Conservation (phyloP, 1,139 yeast species). For the Nadsonia commutata region DNA sequence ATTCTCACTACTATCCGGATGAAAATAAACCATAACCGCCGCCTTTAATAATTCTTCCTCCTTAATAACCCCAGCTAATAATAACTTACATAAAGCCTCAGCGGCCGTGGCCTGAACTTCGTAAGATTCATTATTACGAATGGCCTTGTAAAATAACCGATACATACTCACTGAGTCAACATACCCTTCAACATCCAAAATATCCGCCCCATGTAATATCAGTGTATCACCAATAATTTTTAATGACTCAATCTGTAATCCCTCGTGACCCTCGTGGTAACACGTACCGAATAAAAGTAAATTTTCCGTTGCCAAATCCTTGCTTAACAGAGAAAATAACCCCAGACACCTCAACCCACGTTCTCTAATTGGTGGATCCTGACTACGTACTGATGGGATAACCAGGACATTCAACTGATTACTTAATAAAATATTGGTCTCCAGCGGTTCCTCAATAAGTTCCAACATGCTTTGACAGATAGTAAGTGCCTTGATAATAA, state of each 20-base stretch:
- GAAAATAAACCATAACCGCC: conserved; percentile 58
- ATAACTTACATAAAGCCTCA: conserved; percentile 73
- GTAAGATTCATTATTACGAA: conserved; percentile 38
- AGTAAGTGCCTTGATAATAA: conserved; percentile 49
- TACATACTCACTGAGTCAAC: conserved; percentile 49
- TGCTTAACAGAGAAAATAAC: conserved; percentile 58
- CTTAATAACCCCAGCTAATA: conserved; percentile 59
- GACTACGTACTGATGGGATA: conserved; percentile 63
- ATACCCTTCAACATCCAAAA: conserved; percentile 49
- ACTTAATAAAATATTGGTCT: conserved; percentile 52
- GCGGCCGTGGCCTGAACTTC: conserved; percentile 70
- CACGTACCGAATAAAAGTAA: conserved; percentile 43
- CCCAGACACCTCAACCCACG: conserved; percentile 70
- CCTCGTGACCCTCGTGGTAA: conserved; percentile 46
- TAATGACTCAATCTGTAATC: conserved; percentile 45
- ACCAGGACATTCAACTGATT: conserved; percentile 64
- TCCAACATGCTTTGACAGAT: conserved; percentile 63
- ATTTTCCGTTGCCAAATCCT: conserved; percentile 42
- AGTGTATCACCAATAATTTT: conserved; percentile 66
- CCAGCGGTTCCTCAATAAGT: conserved; percentile 48
- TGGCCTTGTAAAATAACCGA: conserved; percentile 51
- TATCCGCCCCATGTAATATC: conserved; percentile 57
- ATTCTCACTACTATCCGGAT: conserved; percentile 48
- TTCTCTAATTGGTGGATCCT: conserved; percentile 44
- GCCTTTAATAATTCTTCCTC: conserved; percentile 63